Evolutionary conservation across 2,329 filamentous ascomycete species (phyloP).

Genomic region (Metarhizium brunneum): DNA sequence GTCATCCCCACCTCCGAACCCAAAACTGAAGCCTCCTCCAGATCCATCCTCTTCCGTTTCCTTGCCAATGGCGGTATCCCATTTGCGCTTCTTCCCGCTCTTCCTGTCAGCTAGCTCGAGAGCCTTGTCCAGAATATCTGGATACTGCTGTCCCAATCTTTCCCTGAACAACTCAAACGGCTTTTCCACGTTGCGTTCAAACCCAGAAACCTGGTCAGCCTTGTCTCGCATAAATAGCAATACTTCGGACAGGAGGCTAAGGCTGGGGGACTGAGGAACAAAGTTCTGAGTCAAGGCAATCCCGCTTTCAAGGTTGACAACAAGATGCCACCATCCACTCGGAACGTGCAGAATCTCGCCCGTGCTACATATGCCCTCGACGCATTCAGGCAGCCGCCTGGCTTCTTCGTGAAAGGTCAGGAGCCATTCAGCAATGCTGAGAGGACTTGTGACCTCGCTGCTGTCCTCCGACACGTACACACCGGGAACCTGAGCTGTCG

Average conservation of each 20-base stretch:
- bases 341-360: slow-evolving; percentile 91
- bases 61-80: slow-evolving; percentile 62
- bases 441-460: slow-evolving; percentile 84
- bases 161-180: slow-evolving; percentile 68
- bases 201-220: slow-evolving; percentile 79
- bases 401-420: slow-evolving; percentile 82
- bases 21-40: slow-evolving; percentile 41
- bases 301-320: slow-evolving; percentile 76
- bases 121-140: slow-evolving; percentile 58
- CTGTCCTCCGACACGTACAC: slow-evolving; percentile 85
- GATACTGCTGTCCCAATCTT: slow-evolving; percentile 52
- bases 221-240: slow-evolving; percentile 75
- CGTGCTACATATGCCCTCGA: slow-evolving; percentile 73
- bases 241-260: slow-evolving; percentile 59
- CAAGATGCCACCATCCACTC: slow-evolving; percentile 93
- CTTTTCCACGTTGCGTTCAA: slow-evolving; percentile 60
- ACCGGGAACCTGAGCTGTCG: slow-evolving; percentile 68
- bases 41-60: slow-evolving; percentile 24
- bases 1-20: slow-evolving; percentile 32
- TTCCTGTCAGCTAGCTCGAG: slow-evolving; percentile 56
- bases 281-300: slow-evolving; percentile 96
- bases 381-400: slow-evolving; percentile 62
- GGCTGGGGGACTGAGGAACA: slow-evolving; percentile 54
- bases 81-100: slow-evolving; percentile 66
- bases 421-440: slow-evolving; percentile 96